Base-by-base conservation (phyloP, 176 grass and related monocot species). In the Zea luxurians region DNA sequence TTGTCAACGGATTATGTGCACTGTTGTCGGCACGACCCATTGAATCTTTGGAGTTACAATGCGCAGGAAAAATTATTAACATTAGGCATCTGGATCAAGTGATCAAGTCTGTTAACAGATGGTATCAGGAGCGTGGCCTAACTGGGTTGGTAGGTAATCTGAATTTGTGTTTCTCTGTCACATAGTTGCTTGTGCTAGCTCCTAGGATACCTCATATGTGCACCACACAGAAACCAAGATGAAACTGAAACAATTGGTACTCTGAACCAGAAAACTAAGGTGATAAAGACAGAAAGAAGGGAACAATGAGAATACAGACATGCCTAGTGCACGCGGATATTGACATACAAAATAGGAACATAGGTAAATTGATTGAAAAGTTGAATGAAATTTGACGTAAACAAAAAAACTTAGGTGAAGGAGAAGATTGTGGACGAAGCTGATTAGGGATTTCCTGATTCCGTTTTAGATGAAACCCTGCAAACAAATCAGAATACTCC, bases 21-120 rank as follows among this genome's bases (percentile, higher is more conserved):
- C 66, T 50, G 40, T 18, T 81, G 41, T 41, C 75, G 48, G 18
- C 54, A 61, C 66, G 16, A 37, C 13, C 69, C 77, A 27, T 86
- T 72, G 41, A 68, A 50, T 83, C 74, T 52, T 85, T 61, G 13
- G 40, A 89, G 37, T 95, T 87, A 71, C 83, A 81, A 83, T 90
- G 70, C 86, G 88, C 83, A 95, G 96, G 92, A 9, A 95, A 95
- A 85, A 99, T 99, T 78, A 89, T 99, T 55, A 95, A 99, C 70
- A 87, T 93, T 86, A 86, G 90, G 63, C 96, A 95, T 89, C 86
- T 99, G 78, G 90, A 99, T 80, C 57, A 90, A 89, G 96, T 89
- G 17, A 75, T 99, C 34, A 99, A 93, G 73, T 99, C 90, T 15
- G 77, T 99, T 35, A 95, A 93, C 4, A 75, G 80, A 54, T 99